Conservation (phyloP, 495 filamentous ascomycete genomes). For the Hypoxylon perforatum region DNA sequence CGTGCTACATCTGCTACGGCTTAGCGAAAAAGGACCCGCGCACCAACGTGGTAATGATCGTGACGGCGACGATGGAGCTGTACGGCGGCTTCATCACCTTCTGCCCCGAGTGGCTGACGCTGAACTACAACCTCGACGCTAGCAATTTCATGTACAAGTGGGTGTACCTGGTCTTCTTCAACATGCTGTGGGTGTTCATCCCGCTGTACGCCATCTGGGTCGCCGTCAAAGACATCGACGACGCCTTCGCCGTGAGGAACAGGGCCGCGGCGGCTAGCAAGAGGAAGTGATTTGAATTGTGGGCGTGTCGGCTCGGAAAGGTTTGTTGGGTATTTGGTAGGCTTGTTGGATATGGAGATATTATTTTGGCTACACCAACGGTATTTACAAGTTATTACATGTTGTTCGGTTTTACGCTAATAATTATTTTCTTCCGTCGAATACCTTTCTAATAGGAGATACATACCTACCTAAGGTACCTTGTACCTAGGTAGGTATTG, state of each 20-base stretch:
- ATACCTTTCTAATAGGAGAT: no score
- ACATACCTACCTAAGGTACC: no score
- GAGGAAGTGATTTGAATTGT: constrained; percentile 35
- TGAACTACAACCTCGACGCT: constrained; percentile 78
- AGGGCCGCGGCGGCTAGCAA: constrained; percentile 44
- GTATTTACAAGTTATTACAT: no score
- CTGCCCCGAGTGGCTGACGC: constrained; percentile 90
- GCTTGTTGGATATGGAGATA: not conserved
- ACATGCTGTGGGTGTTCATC: constrained; percentile 86
- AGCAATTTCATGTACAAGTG: constrained; percentile 87
- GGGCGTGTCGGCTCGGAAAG: not conserved
- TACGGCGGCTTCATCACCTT: constrained; percentile 99
- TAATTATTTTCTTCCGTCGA: no score
- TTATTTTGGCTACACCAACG: no score
- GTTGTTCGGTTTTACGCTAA: no score
- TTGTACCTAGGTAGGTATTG: no score
- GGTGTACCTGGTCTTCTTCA: constrained; percentile 93
- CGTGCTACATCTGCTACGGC: constrained; percentile 75
- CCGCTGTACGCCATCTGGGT: constrained; percentile 81
- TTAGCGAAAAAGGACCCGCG: constrained; percentile 68
- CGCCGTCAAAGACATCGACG: constrained; percentile 67
- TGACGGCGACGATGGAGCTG: constrained; percentile 90
- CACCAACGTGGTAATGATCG: constrained; percentile 74
- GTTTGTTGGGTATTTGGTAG: not conserved
- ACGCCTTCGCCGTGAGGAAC: constrained; percentile 61